These are phyloP conservation scores for Vitis rotundifolia DNA, from an alignment of 164 flowering plant species.

Conservation along the genomic window DNA sequence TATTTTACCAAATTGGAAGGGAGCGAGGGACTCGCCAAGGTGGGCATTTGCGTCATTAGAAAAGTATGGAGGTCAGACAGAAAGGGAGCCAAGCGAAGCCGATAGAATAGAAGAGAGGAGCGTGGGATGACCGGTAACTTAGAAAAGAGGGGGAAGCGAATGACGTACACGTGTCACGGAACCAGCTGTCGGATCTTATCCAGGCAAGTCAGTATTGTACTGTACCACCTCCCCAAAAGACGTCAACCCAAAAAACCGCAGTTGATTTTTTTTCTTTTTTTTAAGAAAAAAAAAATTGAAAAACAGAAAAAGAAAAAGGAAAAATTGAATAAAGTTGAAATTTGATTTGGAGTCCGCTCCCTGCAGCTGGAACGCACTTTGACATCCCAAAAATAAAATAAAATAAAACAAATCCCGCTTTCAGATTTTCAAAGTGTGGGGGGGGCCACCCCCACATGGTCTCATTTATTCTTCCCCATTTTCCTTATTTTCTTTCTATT, in stretches of 20 bases:
- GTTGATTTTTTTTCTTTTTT: too few relatives aligned
- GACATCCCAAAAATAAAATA: neutral
- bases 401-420: constrained; percentile 23
- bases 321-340: constrained; percentile 25
- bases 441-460: constrained; percentile 21
- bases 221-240: neutral
- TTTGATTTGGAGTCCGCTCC: constrained; percentile 34
- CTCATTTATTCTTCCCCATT: neutral
- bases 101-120: neutral
- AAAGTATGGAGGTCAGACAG: too few relatives aligned
- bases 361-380: constrained; percentile 46
- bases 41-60: too few relatives aligned
- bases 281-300: neutral
- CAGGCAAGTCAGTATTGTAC: constrained; percentile 18
- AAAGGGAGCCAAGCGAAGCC: neutral
- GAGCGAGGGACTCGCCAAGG: too few relatives aligned
- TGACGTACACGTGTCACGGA: constrained; percentile 34
- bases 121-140: neutral
- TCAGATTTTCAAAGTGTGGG: constrained; percentile 23
- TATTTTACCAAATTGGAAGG: too few relatives aligned
- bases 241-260: too few relatives aligned
- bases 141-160: too few relatives aligned
- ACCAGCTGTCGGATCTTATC: constrained; percentile 47
- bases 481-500: too few relatives aligned
- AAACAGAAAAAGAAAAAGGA: neutral